Percentiles rank a stretch among this genome's conserved stretches.
phyloP scores from a whole-genome alignment of 2,329 filamentous ascomycete species.

The Botrytis pseudocinerea region DNA sequence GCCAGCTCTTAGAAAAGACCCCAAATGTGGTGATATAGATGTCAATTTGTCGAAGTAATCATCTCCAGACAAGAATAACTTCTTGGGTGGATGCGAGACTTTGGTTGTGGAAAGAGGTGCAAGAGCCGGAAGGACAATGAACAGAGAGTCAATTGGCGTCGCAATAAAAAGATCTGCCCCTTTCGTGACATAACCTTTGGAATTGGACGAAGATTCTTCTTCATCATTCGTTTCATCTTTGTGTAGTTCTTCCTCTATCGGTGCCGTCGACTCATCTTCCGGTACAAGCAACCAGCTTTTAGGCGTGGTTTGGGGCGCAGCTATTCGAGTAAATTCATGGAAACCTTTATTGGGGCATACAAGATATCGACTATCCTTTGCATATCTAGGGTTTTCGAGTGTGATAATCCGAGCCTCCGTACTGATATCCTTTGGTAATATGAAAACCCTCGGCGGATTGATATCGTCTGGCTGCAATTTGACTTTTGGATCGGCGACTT shows the following conservation, averaged over 20 bases:
- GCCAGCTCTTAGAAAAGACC: constrained; percentile 54
- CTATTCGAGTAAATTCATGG: constrained; percentile 63
- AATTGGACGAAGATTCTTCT: constrained; percentile 27
- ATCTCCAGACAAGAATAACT: constrained; percentile 67
- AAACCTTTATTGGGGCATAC: constrained; percentile 62
- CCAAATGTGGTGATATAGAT: constrained; percentile 57
- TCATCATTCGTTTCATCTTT: constrained; percentile 29
- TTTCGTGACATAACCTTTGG: constrained; percentile 58
- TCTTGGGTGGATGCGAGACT: constrained; percentile 52
- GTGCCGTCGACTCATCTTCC: constrained; percentile 22
- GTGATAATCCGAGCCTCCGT: constrained; percentile 59
- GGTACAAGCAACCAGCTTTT: constrained; percentile 60
- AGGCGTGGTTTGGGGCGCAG: constrained; percentile 53
- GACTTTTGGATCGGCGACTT: constrained; percentile 37
- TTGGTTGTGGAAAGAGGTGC: constrained; percentile 47
- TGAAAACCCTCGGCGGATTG: constrained; percentile 57
- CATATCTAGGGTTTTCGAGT: constrained; percentile 59
- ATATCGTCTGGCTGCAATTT: constrained; percentile 38
- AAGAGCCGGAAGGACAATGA: constrained; percentile 76
- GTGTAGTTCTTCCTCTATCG: constrained; percentile 30
- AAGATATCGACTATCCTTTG: constrained; percentile 58
- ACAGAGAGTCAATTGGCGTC: constrained; percentile 80
- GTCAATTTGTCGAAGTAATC: constrained; percentile 69
- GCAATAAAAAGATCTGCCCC: constrained; percentile 77
- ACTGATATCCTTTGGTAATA: constrained; percentile 58